Evolutionary conservation across 2,329 filamentous ascomycete genomes (phyloP), one percentile per base, ranked within the genome.

Genomic region (Curvularia lunata): DNA sequence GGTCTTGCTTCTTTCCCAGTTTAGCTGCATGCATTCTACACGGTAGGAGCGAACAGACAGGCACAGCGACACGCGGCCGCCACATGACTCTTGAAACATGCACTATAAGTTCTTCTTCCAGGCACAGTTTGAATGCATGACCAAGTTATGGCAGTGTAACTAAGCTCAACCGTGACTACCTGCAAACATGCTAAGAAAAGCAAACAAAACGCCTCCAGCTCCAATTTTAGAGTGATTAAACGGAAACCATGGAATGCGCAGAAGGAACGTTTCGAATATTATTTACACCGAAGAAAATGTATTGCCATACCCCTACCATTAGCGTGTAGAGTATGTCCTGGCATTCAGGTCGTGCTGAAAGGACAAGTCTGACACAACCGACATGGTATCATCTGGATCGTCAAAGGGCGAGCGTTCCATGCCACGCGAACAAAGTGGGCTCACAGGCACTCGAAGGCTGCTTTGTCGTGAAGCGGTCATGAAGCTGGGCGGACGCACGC

Each of bases 321-420:
- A 40, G 25, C 34, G 7, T 9, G 21, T 18, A 49, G 30, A 23
- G 13, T 38, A 21, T 37, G 27, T 27, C 18, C 49, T 18, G 5
- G 8, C 19, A 19, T 4, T 13, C 16, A 10, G 12, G 5, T 45
- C 71, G 5, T 69, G 43, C 37, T 75, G 72, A 43, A 74, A 73
- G 7, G 72, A 75, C 8, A 75, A 40, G 34, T 76, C 71, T 3
- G 71, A 75, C 32, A 75, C 67, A 4, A 62, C 65, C 7, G 69
- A 75, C 63, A 74, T 61, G 1, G 52, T 70, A 21, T 74, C 61
- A 18, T 71, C 64, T 5, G 73, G 69, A 50, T 77, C 73, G 5
- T 68, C 73, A 52, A 77, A 77, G 1, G 75, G 75, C 30, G 73
- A 75, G 12, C 66, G 63, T 41, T 64, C 58, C 16, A 69, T 67